A percentile compares a stretch with the other conserved stretches of the same genome.
These are phyloP conservation scores for Kwoniella newhampshirensis DNA, from an alignment of 768 basidiomycete species.

Conservation along the genomic window DNA sequence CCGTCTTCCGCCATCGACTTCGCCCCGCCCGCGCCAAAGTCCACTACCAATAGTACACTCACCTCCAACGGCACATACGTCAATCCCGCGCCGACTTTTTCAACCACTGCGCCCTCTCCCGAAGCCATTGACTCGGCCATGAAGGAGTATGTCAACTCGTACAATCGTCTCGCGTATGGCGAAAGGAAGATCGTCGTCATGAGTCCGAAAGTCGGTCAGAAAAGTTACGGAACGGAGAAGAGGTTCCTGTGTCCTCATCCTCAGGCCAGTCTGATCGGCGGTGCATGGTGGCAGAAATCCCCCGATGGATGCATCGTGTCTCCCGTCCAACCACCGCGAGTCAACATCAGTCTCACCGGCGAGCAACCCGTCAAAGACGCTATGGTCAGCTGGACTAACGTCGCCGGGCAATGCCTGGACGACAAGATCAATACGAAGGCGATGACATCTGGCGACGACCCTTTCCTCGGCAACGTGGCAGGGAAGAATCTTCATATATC, in stretches of 20 bases:
- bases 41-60: not conserved
- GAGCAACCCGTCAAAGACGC: constrained; percentile 83
- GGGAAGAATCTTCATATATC: constrained; percentile 94
- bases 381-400: constrained; percentile 80
- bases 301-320: constrained; percentile 60
- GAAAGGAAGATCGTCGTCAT: constrained; percentile 93
- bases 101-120: not conserved
- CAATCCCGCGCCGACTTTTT: constrained; percentile 2
- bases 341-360: constrained; percentile 87
- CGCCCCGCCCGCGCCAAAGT: constrained; percentile 8
- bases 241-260: constrained; percentile 92
- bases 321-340: constrained; percentile 62
- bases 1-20: not conserved
- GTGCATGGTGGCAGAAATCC: constrained; percentile 88
- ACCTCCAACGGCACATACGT: too few relatives aligned
- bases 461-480: constrained; percentile 87
- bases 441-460: constrained; percentile 57
- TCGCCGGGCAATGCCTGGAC: constrained; percentile 80
- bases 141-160: constrained; percentile 71
- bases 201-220: constrained; percentile 97
- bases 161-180: constrained; percentile 83
- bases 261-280: constrained; percentile 89
- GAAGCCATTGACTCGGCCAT: constrained; percentile 16
- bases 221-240: constrained; percentile 95
- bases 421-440: constrained; percentile 35